A percentile compares a stretch with the other conserved stretches of the same genome.
Conservation (phyloP, 768 basidiomycete genomes). For the Lyophyllum decastes region DNA sequence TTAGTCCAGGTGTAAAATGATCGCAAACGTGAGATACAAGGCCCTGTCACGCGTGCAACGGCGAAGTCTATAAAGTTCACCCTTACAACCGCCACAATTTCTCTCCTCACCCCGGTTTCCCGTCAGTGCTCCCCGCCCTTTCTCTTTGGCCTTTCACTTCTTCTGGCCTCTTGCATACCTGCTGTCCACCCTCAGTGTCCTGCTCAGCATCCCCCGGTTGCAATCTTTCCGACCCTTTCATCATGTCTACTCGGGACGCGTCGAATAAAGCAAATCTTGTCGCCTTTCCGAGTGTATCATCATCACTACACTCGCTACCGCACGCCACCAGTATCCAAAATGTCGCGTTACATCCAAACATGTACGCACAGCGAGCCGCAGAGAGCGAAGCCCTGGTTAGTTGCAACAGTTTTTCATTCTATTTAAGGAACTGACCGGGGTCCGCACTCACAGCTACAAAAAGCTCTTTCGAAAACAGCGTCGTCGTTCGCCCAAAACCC, state of each 20-base stretch:
- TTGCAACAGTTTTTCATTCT: not conserved
- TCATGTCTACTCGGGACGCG: slow-evolving; percentile 36
- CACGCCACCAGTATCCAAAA: slow-evolving; percentile 70
- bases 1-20: slow-evolving; percentile 21
- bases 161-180: slow-evolving; percentile 14
- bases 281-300: slow-evolving; percentile 73
- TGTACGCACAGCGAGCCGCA: slow-evolving; percentile 67
- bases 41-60: slow-evolving; percentile 32
- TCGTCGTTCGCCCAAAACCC: slow-evolving; percentile 37
- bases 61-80: slow-evolving; percentile 34
- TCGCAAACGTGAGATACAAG: slow-evolving; percentile 31
- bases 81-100: slow-evolving; percentile 22
- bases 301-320: slow-evolving; percentile 66
- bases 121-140: not conserved
- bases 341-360: slow-evolving; percentile 66
- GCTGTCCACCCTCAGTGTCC: slow-evolving; percentile 16
- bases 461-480: slow-evolving; percentile 59
- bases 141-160: slow-evolving; percentile 17
- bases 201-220: slow-evolving; percentile 3
- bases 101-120: slow-evolving; percentile 22
- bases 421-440: slow-evolving; percentile 4
- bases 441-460: slow-evolving; percentile 49
- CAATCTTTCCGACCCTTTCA: slow-evolving; percentile 13
- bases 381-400: slow-evolving; percentile 78
- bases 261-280: slow-evolving; percentile 52